Percentiles rank a stretch among this genome's conserved stretches.
These are phyloP conservation scores for Exophiala phaeomuriformis DNA, from an alignment of 2,329 filamentous ascomycete genomes.

Conservation along the genomic window DNA sequence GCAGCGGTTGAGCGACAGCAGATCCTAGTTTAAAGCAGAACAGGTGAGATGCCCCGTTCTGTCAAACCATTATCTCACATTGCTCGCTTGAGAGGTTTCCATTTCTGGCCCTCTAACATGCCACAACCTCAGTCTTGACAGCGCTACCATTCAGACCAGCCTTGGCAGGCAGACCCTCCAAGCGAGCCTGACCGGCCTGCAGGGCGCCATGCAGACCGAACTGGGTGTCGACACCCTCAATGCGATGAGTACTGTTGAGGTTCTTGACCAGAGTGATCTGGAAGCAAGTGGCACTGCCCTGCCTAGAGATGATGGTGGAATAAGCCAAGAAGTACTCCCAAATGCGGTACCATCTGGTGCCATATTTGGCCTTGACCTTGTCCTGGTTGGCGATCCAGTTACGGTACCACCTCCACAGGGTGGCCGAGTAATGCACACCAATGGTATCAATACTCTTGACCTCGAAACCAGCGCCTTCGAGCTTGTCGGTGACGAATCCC, in stretches of 20 bases:
- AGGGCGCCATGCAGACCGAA: constrained; percentile 63
- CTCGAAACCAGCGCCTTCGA: constrained; percentile 84
- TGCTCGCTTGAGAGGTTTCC: too few relatives aligned
- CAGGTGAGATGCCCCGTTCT: too few relatives aligned
- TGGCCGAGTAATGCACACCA: constrained; percentile 94
- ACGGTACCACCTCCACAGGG: constrained; percentile 95
- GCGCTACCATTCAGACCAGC: constrained; percentile 5
- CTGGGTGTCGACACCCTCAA: constrained; percentile 65
- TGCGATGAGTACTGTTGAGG: constrained; percentile 75
- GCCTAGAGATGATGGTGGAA: constrained; percentile 74
- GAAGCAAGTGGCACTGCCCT: constrained; percentile 77
- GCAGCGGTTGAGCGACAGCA: too few relatives aligned
- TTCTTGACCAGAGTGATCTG: constrained; percentile 86
- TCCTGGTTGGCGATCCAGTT: constrained; percentile 95
- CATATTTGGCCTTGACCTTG: constrained; percentile 91
- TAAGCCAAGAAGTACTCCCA: constrained; percentile 89
- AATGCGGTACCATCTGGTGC: constrained; percentile 89
- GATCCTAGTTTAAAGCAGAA: too few relatives aligned
- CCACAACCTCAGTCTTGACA: background rate
- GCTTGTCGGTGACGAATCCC: constrained; percentile 73
- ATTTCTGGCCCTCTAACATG: too few relatives aligned
- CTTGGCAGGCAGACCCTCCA: constrained; percentile 1
- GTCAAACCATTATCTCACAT: too few relatives aligned
- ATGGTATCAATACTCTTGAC: constrained; percentile 88
- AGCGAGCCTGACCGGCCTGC: constrained; percentile 39